Evolutionary conservation across 345 rosid species (phyloP), one percentile per base, ranked within the genome.

Genomic region (Salix arbutifolia): DNA sequence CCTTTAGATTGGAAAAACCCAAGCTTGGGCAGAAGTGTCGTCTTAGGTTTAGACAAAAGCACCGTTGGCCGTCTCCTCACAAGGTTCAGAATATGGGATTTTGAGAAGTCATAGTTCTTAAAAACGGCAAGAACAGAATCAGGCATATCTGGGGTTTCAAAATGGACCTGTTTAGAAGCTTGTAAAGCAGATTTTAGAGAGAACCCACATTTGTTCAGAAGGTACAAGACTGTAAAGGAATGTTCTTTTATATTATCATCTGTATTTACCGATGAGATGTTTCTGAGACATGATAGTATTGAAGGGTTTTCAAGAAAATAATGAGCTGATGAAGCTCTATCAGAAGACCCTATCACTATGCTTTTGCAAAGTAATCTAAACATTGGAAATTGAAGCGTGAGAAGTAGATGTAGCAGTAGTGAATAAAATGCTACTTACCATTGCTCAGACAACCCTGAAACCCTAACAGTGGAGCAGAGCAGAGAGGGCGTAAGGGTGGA

Each of bases 1-100:
- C 81, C 81, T 67, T 44, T 71, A 10, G 84, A 74, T 8, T 10
- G 10, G 17, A 83, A 77, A 37, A 80, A 83, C 8, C 64, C 69
- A 3, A 83, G 17, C 62, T 83, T 79, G 64, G 74, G 79, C 21
- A 42, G 17, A 6, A 76, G 11, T 13, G 40, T 23, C 8, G 17
- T 62, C 13, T 42, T 19, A 28, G 69, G 26, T 19, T 38, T 1
- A 17, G 4, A 40, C 26, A 23, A 2, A 35, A 35, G 66, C 23
- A 69, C 26, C 12, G 1, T 4, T 6, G 53, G 67, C 3, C 3
- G 25, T 17, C 4, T 28, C n/a, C n/a, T 56, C 17, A 76, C 66
- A 25, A 53, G 8, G 10, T 17, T 53, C 5, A 53, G 37, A 18
- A 76, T 76, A 8, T 68, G 73, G 53, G 67, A 13, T 4, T 68